These are phyloP conservation scores for Aphanomyces astaci DNA, from an alignment of 352 stramenopile genomes.

Conservation along the genomic window DNA sequence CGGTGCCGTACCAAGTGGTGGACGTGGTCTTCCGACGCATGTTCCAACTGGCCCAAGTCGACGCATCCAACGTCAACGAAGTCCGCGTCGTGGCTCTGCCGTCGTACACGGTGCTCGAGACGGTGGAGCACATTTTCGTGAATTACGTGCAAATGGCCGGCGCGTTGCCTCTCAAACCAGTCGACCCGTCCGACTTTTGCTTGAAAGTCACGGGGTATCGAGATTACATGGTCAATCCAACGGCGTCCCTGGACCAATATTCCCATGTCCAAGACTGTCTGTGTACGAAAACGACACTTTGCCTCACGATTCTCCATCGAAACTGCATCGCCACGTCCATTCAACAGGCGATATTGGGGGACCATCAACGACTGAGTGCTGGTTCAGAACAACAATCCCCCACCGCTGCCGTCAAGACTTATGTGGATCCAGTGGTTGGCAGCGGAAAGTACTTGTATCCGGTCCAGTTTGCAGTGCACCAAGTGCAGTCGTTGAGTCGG, in stretches of 20 bases:
- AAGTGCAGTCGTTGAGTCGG: background rate
- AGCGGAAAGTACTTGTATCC: background rate
- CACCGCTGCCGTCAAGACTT: too few species aligned
- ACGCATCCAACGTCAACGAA: constrained; percentile 67
- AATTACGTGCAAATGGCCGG: constrained; percentile 75
- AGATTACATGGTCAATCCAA: constrained; percentile 80
- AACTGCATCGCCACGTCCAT: constrained; percentile 30
- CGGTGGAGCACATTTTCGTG: constrained; percentile 84
- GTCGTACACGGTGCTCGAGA: constrained; percentile 69
- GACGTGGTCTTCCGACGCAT: constrained; percentile 73
- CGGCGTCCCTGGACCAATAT: constrained; percentile 79
- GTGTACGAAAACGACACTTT: constrained; percentile 77
- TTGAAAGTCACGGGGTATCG: constrained; percentile 78
- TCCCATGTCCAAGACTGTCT: constrained; percentile 78
- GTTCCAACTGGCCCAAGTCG: constrained; percentile 78
- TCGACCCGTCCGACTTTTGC: constrained; percentile 68
- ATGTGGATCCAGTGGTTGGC: background rate
- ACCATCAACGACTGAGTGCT: background rate
- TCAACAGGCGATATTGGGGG: background rate
- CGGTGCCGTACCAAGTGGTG: constrained; percentile 72
- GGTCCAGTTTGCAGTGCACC: background rate
- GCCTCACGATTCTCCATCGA: constrained; percentile 60
- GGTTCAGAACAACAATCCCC: too few species aligned
- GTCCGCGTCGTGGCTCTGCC: constrained; percentile 77
- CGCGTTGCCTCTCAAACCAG: constrained; percentile 57